Conservation (phyloP, 2,329 filamentous ascomycete genomes). For the Cercospora sp. region DNA sequence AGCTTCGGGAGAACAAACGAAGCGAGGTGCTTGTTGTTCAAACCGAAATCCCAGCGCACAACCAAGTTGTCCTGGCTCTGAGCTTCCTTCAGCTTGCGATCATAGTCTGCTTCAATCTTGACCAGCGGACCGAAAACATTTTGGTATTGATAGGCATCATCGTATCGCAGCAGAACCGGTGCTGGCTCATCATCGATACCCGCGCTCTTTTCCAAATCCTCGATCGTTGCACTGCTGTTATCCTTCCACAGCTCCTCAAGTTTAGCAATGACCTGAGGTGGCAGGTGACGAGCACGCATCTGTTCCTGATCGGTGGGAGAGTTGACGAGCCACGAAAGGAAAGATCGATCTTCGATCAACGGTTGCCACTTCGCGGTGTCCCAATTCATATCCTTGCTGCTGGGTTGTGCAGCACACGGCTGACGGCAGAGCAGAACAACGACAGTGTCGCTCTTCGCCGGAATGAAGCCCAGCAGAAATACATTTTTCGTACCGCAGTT, state of each 20-base stretch:
- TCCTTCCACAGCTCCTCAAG: constrained; percentile 99
- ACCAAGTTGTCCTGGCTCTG: constrained; percentile 95
- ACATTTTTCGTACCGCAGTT: constrained; percentile 99
- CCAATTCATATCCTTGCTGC: constrained; percentile 99
- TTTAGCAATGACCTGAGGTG: constrained; percentile 91
- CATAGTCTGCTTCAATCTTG: constrained; percentile 99
- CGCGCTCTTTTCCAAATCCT: constrained; percentile 85
- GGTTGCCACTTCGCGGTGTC: constrained; percentile 98
- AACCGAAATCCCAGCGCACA: constrained; percentile 89
- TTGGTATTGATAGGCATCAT: constrained; percentile 97
- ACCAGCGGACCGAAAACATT: constrained; percentile 97
- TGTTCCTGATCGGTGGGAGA: constrained; percentile 92
- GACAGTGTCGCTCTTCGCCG: constrained; percentile 96
- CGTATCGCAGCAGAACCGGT: constrained; percentile 88
- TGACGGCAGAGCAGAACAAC: constrained; percentile 96
- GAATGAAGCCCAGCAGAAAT: constrained; percentile 95
- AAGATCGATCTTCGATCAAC: constrained; percentile 93
- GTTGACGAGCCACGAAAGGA: constrained; percentile 88
- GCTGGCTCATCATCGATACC: constrained; percentile 94
- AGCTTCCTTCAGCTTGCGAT: constrained; percentile 97
- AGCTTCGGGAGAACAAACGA: constrained; percentile 96
- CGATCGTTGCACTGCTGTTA: constrained; percentile 81
- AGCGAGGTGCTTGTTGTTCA: constrained; percentile 96
- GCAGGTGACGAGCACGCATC: constrained; percentile 87
- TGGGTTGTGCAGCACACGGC: constrained; percentile 90